Base-by-base conservation (phyloP, 371 early-diverging fungal species). In the Sporodiniella umbellata region DNA sequence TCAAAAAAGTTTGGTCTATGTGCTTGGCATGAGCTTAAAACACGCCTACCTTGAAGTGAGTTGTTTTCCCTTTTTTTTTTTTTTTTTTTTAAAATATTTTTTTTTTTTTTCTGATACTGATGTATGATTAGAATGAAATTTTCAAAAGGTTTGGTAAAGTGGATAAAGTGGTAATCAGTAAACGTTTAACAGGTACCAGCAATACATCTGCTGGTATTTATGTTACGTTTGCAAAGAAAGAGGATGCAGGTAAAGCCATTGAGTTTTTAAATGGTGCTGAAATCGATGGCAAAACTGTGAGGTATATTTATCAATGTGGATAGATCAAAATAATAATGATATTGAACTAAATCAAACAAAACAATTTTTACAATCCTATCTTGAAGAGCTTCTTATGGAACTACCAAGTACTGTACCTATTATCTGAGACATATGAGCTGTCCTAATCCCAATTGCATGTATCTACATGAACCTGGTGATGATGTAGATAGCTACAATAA, bases 91-190 rank as follows among this genome's bases (percentile, higher is more conserved):
- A n/a, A n/a, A n/a, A n/a, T n/a, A n/a, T n/a, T n/a, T n/a, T n/a
- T 28, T 28, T 28, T 28, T 28, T 28, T 28, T 28, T 28, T 28
- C 30, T 28, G 10, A 28, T 28, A 28, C n/a, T n/a, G n/a, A n/a
- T 28, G 10, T 28, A 7, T 7, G 7, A 28, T 28, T 80, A 85
- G 60, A 79, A 81, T 45, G 95, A 96, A 40, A 92, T 93, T 59
- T 96, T 98, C 79, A 97, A 94, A 21, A 94, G 95, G 70, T 96
- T 88, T 72, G 98, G 98, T 38, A 92, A 91, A 42, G 93, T 98
- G 42, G 76, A 83, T 30, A 90, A 93, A 64, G 85, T 96, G 11
- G 93, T 95, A 23, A 76, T 93, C 28, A 90, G 88, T 60, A 78
- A 75, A 39, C 79, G 86, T n/a, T 72, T 79, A 43, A 80, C 76